Base-by-base conservation (phyloP, 306 rosid genomes). In the Medicago lupulina region DNA sequence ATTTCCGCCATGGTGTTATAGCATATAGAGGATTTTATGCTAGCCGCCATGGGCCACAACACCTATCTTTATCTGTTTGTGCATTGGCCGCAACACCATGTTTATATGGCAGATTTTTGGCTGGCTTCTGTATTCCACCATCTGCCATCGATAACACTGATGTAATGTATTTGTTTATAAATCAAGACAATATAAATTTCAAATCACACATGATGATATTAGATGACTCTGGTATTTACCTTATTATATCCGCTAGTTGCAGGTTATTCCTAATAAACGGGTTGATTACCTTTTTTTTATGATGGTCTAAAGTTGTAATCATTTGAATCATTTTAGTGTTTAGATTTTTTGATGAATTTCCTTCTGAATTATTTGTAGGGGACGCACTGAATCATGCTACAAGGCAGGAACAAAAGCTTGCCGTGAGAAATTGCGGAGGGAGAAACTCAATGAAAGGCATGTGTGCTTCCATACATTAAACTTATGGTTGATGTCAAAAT, bases 391-490 rank as follows among this genome's bases (percentile, higher is more conserved):
- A 57, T 82, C 93, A 41, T 85, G 84, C 74, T 13, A 83, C 76
- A 83, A 84, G 79, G 82, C 89, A 5, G 85, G 87, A 38, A 81
- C 90, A n/a, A 92, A 95, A 84, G 97, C 97, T 53, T 86, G 91
- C 84, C 97, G 96, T 4, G 99, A 92, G 91, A 92, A 81, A 79
- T 73, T 89, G 91, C 87, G 99, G 70, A 86, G 97, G 84, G 97
- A 84, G 79, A 89, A 69, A 80, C 83, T 95, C 85, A 92, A 95
- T 85, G 97, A 95, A 87, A 90, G 91, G 99, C 77, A 86, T 61
- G 91, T 59, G 47, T 77, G 59, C 53, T 50, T 38, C 40, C 66
- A 21, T 44, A 51, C 53, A 16, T 74, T 66, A 47, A 63, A 12
- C 67, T 66, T 36, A 25, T 36, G 16, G 12, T 66, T 15, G 9